phyloP scores from a whole-genome alignment of 805 yeast genomes.

The Ogataea trehaloabstinens region DNA sequence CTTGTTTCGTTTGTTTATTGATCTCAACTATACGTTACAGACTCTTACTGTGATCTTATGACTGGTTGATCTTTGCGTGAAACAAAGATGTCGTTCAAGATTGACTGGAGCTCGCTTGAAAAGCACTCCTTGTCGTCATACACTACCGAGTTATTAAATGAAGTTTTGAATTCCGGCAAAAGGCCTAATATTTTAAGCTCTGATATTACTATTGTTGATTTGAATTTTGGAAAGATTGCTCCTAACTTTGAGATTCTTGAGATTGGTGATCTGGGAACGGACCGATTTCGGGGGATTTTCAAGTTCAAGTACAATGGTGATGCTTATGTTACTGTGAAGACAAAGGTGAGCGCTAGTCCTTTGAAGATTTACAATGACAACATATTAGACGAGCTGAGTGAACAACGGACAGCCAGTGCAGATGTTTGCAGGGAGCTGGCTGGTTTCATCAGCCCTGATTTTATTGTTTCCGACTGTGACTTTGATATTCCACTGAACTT shows the following conservation, averaged over 20 bases:
- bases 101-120: constrained; percentile 75
- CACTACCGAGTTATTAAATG: constrained; percentile 64
- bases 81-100: constrained; percentile 67
- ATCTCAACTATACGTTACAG: no score
- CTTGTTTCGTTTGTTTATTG: no score
- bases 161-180: constrained; percentile 71
- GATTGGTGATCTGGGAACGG: constrained; percentile 76
- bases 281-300: constrained; percentile 78
- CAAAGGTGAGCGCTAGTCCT: constrained; percentile 83
- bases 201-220: constrained; percentile 61
- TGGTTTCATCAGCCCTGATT: constrained; percentile 62
- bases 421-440: constrained; percentile 32
- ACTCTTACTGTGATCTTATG: no score
- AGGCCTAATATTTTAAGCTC: constrained; percentile 71
- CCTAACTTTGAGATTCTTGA: constrained; percentile 78
- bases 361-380: constrained; percentile 57
- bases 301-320: constrained; percentile 75
- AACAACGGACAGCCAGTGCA: constrained; percentile 29
- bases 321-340: constrained; percentile 69
- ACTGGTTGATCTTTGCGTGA: no score
- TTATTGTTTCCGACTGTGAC: constrained; percentile 61
- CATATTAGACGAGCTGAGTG: constrained; percentile 26
- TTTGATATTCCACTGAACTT: constrained; percentile 78
- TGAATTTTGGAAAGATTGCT: constrained; percentile 70
- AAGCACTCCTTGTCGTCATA: constrained; percentile 59